Base-by-base conservation (phyloP, 768 basidiomycete species). In the Exidia glandulosa region DNA sequence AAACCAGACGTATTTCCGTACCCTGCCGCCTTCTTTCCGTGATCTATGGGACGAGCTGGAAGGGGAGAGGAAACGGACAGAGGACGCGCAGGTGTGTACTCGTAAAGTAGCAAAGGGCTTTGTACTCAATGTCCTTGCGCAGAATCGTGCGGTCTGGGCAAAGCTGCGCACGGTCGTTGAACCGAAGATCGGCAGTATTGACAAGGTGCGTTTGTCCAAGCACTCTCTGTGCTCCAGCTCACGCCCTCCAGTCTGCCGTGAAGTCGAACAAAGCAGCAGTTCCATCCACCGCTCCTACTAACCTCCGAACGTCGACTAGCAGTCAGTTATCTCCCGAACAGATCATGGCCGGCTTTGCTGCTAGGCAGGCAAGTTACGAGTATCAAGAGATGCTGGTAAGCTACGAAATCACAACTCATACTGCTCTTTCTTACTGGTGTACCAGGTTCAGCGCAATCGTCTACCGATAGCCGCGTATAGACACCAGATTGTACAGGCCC, bases 1-100 rank as follows among this genome's bases (percentile, higher is more conserved):
- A 31, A 79, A 71, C 48, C 76, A 75, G 52, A 57, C 64, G 34
- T 85, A 88, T 1, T 89, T 86, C 64, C 89, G 90, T 71, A 78
- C 90, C 64, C 70, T 84, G 9, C 76, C 98, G n/a, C 92, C 95
- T 9, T 79, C 81, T 19, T 95, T 87, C 71, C 81, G 93, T 62
- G 88, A 93, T 70, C 75, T 99, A 19, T 99, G 95, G 95, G 87
- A 90, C 59, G 90, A 94, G 69, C 73, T 97, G 16, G 93, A 94
- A 66, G 69, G 64, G 3, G 72, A 75, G 30, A 78, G 89, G 65
- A 88, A 85, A 65, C 61, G 66, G 5, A 75, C 74, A 32, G 84
- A 87, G 59, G 85, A 91, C 61, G 69, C 67, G 23, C 50, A 54
- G 30, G 50, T 54, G 23, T 19, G 50, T 19, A 14, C 12, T 45